Evolutionary conservation across 2,329 filamentous ascomycete genomes (phyloP).

Genomic region (Colletotrichum eleusines): DNA sequence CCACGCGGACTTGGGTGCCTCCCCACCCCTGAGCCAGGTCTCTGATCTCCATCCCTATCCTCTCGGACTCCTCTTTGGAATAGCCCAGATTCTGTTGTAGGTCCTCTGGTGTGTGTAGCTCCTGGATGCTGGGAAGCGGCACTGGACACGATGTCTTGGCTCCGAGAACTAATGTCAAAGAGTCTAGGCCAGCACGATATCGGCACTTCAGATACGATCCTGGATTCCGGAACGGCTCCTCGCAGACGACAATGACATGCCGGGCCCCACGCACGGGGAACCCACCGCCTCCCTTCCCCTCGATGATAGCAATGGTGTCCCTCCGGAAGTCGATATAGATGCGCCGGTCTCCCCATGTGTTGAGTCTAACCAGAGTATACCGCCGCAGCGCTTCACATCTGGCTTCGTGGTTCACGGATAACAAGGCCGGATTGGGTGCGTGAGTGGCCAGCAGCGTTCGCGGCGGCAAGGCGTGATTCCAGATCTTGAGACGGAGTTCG

Average conservation of each 20-base stretch:
- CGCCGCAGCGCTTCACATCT: conserved; percentile 27
- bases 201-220: conserved; percentile 36
- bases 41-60: conserved; percentile 31
- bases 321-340: conserved; percentile 32
- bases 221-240: conserved; percentile 35
- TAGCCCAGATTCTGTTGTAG: conserved; percentile 17
- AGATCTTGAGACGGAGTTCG: conserved; percentile 39
- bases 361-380: conserved; percentile 28
- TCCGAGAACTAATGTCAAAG: conserved; percentile 31
- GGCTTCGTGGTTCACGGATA: conserved; percentile 33
- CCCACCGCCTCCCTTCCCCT: conserved; percentile 37
- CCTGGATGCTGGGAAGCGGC: conserved; percentile 25
- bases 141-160: background rate
- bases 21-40: conserved; percentile 34
- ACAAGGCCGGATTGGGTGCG: conserved; percentile 29
- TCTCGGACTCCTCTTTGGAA: conserved; percentile 26
- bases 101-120: conserved; percentile 17
- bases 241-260: conserved; percentile 33
- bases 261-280: conserved; percentile 37
- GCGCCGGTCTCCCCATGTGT: conserved; percentile 38
- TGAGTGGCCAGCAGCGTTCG: conserved; percentile 34
- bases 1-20: conserved; percentile 25
- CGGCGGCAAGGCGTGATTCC: conserved; percentile 33
- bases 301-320: conserved; percentile 33
- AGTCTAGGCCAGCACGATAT: conserved; percentile 31